Percentiles rank a stretch among this genome's conserved stretches.
Conservation (phyloP, 1,139 yeast species). For the Magnusiomyces ingens region DNA sequence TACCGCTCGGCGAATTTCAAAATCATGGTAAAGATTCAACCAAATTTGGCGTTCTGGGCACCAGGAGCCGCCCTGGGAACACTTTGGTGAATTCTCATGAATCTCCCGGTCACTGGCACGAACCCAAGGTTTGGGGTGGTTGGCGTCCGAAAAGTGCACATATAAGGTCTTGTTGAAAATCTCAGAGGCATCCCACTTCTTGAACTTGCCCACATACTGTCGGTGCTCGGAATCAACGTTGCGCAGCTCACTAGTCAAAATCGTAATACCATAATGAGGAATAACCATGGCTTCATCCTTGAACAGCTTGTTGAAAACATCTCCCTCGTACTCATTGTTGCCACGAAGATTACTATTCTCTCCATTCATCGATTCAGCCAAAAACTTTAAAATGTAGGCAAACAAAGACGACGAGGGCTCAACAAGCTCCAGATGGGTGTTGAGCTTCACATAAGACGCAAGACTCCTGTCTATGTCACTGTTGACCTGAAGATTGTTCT, state of each 20-base stretch:
- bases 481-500: background rate
- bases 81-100: constrained; percentile 2
- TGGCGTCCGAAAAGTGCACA: constrained; percentile 17
- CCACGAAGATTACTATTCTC: constrained; percentile 21
- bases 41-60: constrained; percentile 5
- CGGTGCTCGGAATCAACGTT: constrained; percentile 15
- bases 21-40: constrained; percentile 2
- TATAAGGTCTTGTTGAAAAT: background rate
- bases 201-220: constrained; percentile 10
- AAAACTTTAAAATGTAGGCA: constrained; percentile 31
- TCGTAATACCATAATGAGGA: constrained; percentile 44
- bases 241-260: constrained; percentile 45
- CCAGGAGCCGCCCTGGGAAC: constrained; percentile 4
- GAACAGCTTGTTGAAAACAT: constrained; percentile 39
- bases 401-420: constrained; percentile 35
- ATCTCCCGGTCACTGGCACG: background rate
- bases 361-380: constrained; percentile 12
- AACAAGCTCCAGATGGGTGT: constrained; percentile 40
- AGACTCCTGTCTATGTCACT: constrained; percentile 10
- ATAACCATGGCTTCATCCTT: constrained; percentile 32
- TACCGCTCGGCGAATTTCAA: constrained; percentile 6
- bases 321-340: constrained; percentile 44
- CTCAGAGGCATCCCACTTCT: constrained; percentile 12
- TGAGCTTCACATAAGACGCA: constrained; percentile 26
- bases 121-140: constrained; percentile 16